These are phyloP conservation scores for Chalciporus piperatoides DNA, from an alignment of 1,284 basidiomycete species.

Conservation along the genomic window DNA sequence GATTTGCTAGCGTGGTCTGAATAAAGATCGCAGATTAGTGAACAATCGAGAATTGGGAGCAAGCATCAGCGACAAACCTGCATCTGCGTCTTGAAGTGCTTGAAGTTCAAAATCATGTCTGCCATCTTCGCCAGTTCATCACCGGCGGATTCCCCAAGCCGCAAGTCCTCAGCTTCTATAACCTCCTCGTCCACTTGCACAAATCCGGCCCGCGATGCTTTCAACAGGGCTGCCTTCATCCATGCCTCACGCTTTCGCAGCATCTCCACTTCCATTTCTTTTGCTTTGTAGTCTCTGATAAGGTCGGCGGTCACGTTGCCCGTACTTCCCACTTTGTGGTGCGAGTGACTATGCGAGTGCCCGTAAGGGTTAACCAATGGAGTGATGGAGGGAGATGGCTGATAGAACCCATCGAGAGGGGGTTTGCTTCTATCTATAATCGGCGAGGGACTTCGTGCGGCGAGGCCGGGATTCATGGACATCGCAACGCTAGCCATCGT, in stretches of 20 bases:
- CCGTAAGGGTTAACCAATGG: constrained; percentile 33
- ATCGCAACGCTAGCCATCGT: constrained; percentile 55
- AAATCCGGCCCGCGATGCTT: constrained; percentile 82
- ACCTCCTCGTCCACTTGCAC: constrained; percentile 55
- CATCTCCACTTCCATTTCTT: constrained; percentile 77
- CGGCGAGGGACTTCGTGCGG: constrained; percentile 64
- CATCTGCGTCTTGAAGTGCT: constrained; percentile 84
- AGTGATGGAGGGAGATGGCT: constrained; percentile 49
- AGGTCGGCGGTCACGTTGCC: constrained; percentile 72
- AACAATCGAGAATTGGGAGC: constrained; percentile 1
- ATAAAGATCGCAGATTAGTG: constrained; percentile 15
- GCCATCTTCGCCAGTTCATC: constrained; percentile 50
- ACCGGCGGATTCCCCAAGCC: constrained; percentile 35
- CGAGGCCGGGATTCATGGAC: constrained; percentile 42
- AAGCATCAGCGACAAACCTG: constrained; percentile 57
- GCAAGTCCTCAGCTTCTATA: constrained; percentile 37
- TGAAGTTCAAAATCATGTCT: constrained; percentile 79
- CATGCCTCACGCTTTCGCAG: constrained; percentile 79
- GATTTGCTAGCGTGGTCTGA: constrained; percentile 69
- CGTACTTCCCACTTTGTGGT: constrained; percentile 51
- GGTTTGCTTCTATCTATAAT: constrained; percentile 49
- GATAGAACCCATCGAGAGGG: constrained; percentile 60
- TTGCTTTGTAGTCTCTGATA: constrained; percentile 72
- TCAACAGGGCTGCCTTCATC: constrained; percentile 79
- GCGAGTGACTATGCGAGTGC: constrained; percentile 29